Evolutionary conservation across 768 basidiomycete species (phyloP), one percentile per base, ranked within the genome.

Genomic region (Dentipellis fragilis): DNA sequence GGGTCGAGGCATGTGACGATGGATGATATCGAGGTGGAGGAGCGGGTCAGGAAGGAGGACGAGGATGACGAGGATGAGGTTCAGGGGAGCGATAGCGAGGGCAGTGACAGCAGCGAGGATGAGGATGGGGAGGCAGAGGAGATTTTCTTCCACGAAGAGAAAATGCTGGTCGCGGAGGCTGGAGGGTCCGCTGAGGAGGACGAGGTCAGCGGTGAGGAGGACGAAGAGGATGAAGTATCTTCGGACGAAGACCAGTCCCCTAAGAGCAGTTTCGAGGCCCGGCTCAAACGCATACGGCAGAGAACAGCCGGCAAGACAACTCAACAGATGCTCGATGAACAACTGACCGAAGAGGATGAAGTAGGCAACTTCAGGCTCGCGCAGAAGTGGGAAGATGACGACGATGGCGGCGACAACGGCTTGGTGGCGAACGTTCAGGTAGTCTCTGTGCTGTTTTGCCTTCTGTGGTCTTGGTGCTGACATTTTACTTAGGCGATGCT

Each of bases 11-110:
- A 76, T 58, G 68, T 78, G 48, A 84, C 83, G n/a, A 80, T 83
- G 69, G 85, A 83, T 62, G 87, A 90, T 67, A 62, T 88, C 19
- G 76, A 71, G 48, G 84, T 85, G 65, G 75, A 69, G 52, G 73
- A 72, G 55, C 68, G 66, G 59, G 77, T 84, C 64, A 65, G 59
- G 52, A 56, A 39, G 40, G 81, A 84, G 60, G 81, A 83, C 55
- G 77, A 74, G 1, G 70, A 64, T 0, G 65, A 65, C 14, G 65
- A 60, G 51, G 66, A 62, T 16, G 47, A 58, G 49, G 21, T 35
- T 9, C 3, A 6, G 3, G 29, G 29, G 3, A 12, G 36, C 19
- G 55, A 48, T 1, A 51, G 45, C 10, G 57, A 52, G 6, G 57
- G 69, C 22, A 23, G 19, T n/a, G 23, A 38, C 10, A 16, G 34